These are phyloP conservation scores for Chalaropsis ovoidea DNA, from an alignment of 2,329 filamentous ascomycete genomes.

Conservation along the genomic window DNA sequence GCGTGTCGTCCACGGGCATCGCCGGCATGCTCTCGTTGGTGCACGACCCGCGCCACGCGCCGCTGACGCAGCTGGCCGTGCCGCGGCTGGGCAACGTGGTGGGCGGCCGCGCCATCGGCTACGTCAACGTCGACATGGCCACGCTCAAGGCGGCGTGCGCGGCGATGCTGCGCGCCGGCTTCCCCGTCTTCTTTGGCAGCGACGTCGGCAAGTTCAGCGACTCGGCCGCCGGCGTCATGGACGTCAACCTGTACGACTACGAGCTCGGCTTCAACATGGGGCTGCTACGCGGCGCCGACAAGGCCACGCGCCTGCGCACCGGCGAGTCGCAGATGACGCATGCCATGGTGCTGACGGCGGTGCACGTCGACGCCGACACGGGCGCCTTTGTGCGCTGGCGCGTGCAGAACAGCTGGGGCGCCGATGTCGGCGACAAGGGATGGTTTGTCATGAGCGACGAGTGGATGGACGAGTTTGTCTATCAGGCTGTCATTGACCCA, in stretches of 20 bases:
- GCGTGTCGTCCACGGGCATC: conserved; percentile 49
- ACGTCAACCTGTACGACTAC: conserved; percentile 66
- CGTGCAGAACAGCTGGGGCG: conserved; percentile 80
- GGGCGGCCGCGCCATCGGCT: conserved; percentile 63
- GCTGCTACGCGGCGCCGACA: conserved; percentile 57
- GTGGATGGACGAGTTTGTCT: conserved; percentile 73
- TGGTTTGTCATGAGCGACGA: conserved; percentile 84
- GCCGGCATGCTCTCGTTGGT: conserved; percentile 68
- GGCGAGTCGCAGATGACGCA: conserved; percentile 81
- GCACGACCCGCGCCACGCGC: conserved; percentile 72
- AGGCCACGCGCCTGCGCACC: conserved; percentile 61
- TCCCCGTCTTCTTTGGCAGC: conserved; percentile 79
- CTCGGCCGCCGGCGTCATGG: conserved; percentile 61
- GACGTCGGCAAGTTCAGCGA: conserved; percentile 81
- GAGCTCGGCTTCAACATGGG: conserved; percentile 71
- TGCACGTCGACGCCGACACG: conserved; percentile 57
- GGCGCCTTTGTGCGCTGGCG: conserved; percentile 65
- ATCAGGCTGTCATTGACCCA: conserved; percentile 76
- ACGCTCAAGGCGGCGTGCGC: conserved; percentile 64
- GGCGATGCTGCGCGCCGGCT: conserved; percentile 63
- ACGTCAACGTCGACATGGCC: conserved; percentile 70
- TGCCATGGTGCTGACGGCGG: conserved; percentile 81
- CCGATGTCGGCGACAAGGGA: conserved; percentile 58
- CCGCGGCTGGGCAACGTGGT: conserved; percentile 71
- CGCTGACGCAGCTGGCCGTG: conserved; percentile 63